phyloP scores from a whole-genome alignment of 768 basidiomycete species.

The Boletellus sp. region DNA sequence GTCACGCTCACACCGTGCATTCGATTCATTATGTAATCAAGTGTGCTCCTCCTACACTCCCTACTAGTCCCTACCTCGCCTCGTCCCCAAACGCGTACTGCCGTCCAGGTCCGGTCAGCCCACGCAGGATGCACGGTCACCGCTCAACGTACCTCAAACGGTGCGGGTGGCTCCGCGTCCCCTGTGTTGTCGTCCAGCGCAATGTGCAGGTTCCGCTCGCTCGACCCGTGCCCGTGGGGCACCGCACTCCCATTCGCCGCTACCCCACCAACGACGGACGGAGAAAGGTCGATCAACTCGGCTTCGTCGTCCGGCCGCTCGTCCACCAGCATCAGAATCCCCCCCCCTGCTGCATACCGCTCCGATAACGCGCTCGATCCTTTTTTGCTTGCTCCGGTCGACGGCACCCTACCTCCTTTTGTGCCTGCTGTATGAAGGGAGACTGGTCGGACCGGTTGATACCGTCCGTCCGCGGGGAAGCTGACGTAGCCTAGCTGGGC shows the following conservation, averaged over 20 bases:
- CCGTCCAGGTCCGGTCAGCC: constrained; percentile 17
- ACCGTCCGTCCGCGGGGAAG: constrained; percentile 77
- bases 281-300: constrained; percentile 67
- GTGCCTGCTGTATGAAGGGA: constrained; percentile 39
- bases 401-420: constrained; percentile 33
- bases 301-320: constrained; percentile 63
- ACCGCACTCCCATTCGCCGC: constrained; percentile 30
- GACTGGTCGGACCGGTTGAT: constrained; percentile 84
- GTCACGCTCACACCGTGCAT: constrained; percentile 7
- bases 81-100: constrained; percentile 79
- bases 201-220: constrained; percentile 46
- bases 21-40: not conserved
- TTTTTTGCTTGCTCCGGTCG: constrained; percentile 27
- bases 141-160: constrained; percentile 71
- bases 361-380: constrained; percentile 43
- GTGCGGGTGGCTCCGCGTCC: constrained; percentile 70
- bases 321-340: constrained; percentile 83
- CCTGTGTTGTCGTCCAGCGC: constrained; percentile 66
- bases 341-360: constrained; percentile 75
- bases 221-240: constrained; percentile 19
- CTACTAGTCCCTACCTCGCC: constrained; percentile 33
- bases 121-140: not conserved
- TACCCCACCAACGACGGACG: constrained; percentile 29
- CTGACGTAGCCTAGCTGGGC: constrained; percentile 81
- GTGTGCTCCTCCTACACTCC: not conserved